Conservation (phyloP, 1,284 basidiomycete species). For the Leccinum ambiguum region DNA sequence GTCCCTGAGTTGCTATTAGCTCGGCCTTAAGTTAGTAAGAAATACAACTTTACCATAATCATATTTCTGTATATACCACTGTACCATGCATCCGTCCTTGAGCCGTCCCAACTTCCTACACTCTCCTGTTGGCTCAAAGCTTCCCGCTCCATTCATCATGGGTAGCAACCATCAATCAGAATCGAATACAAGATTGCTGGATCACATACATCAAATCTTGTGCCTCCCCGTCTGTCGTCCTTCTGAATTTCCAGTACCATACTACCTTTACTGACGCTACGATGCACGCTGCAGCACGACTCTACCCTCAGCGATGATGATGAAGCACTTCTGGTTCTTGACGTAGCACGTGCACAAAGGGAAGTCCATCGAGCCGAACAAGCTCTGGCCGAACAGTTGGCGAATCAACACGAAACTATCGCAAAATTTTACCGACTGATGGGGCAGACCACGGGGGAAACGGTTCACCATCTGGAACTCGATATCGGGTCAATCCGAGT, state of each 20-base stretch:
- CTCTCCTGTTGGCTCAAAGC: not conserved
- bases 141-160: not conserved
- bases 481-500: not conserved
- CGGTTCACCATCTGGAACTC: not conserved
- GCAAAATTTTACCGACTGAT: not conserved
- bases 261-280: not conserved
- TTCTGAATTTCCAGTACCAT: not conserved
- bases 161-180: not conserved
- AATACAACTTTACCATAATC: too few species aligned
- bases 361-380: not conserved
- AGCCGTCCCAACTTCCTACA: not conserved
- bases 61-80: too few species aligned
- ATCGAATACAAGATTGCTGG: not conserved
- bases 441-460: not conserved
- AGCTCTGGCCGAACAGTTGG: not conserved
- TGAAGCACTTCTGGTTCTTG: not conserved
- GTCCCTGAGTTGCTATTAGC: too few species aligned
- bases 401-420: not conserved
- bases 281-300: not conserved
- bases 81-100: not conserved
- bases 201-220: not conserved
- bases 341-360: not conserved
- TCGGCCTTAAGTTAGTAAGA: too few species aligned
- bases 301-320: not conserved
- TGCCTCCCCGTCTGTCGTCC: not conserved